These are phyloP conservation scores for Schwanniomyces sp. DNA, from an alignment of 805 yeast species.

Conservation along the genomic window DNA sequence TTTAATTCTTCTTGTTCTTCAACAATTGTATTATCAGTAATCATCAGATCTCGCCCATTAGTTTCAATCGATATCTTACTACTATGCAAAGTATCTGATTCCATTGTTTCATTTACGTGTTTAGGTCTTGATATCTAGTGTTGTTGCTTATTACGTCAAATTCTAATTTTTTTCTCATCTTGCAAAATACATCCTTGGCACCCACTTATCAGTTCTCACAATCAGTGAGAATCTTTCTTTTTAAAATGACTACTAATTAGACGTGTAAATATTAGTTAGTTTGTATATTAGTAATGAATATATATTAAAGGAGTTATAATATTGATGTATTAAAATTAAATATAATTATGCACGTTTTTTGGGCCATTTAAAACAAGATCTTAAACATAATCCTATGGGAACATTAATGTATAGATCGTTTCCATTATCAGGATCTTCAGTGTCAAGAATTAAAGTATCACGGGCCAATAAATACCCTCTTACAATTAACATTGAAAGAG, in stretches of 20 bases:
- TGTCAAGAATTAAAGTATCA: conserved; percentile 22
- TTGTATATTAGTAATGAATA: neutral
- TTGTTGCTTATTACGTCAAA: neutral
- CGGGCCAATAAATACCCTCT: conserved; percentile 60
- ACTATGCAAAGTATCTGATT: neutral
- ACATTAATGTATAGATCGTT: conserved; percentile 9
- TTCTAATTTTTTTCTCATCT: neutral
- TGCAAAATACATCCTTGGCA: neutral
- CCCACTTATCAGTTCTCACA: neutral
- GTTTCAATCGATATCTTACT: neutral
- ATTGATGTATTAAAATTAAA: neutral
- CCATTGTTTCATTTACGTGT: neutral
- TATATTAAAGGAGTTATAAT: neutral
- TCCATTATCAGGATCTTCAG: conserved; percentile 14
- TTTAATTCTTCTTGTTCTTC: neutral
- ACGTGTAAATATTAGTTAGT: neutral
- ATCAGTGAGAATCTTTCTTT: neutral
- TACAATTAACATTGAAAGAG: conserved; percentile 39
- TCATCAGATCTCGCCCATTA: neutral
- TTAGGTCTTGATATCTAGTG: neutral
- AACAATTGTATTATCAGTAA: neutral
- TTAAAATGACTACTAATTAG: neutral
- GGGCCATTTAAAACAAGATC: conserved; percentile 7
- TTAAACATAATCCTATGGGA: conserved; percentile 5
- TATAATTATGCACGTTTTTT: conserved; percentile 3